Conservation (phyloP, 371 early-diverging fungal genomes). For the Zopfochytrium polystomum region DNA sequence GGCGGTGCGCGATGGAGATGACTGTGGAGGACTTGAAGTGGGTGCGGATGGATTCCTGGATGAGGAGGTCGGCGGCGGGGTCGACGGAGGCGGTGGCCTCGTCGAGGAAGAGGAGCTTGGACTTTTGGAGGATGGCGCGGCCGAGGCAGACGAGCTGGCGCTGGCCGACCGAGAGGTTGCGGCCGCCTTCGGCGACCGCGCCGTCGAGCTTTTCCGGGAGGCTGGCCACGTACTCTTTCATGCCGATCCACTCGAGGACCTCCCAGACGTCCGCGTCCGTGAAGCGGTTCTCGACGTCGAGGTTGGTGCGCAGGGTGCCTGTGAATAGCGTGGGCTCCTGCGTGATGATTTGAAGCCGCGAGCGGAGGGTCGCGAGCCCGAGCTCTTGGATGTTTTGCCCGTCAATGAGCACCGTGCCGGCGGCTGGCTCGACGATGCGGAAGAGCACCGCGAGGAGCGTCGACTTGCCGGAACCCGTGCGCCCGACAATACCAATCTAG, state of each 20-base stretch:
- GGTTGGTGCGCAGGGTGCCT: constrained; percentile 35
- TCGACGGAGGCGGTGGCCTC: no score
- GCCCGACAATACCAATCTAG: no score
- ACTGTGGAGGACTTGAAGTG: constrained; percentile 55
- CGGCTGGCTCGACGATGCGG: constrained; percentile 77
- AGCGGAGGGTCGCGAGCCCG: constrained; percentile 60
- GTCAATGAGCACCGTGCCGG: constrained; percentile 50
- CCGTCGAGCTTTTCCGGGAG: constrained; percentile 36
- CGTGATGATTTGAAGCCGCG: constrained; percentile 62
- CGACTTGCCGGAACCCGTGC: constrained; percentile 67
- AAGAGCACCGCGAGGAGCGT: no score
- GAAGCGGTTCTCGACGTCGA: constrained; percentile 26
- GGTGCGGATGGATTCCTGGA: constrained; percentile 9
- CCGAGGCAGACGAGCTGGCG: constrained; percentile 31
- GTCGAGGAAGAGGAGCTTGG: no score
- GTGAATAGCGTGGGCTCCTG: no score
- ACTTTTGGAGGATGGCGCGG: constrained; percentile 43
- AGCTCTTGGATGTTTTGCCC: constrained; percentile 42
- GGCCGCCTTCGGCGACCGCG: constrained; percentile 36
- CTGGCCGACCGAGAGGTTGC: no score
- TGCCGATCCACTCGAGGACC: constrained; percentile 32
- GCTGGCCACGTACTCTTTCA: constrained; percentile 27
- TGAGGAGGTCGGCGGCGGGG: no score
- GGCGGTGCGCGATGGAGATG: constrained; percentile 63
- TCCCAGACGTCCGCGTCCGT: constrained; percentile 42